These are phyloP conservation scores for Phialocephala sp. DNA, from an alignment of 2,329 filamentous ascomycete species.

Conservation along the genomic window DNA sequence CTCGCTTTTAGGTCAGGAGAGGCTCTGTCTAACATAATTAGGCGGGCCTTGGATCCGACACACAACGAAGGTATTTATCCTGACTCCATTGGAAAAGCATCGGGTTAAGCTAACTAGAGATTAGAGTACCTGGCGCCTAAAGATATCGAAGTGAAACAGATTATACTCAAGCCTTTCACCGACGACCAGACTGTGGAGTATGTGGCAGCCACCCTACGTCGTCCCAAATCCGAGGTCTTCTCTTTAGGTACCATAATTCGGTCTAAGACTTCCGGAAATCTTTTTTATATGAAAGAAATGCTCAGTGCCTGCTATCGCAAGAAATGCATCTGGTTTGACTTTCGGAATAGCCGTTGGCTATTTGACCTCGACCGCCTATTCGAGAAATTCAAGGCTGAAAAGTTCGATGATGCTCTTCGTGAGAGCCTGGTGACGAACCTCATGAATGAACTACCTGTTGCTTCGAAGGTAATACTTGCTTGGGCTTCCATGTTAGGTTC, in stretches of 20 bases:
- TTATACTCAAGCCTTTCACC: conserved; percentile 73
- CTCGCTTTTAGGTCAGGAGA: conserved; percentile 59
- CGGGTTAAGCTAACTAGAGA: background rate
- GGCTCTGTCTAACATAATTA: conserved; percentile 52
- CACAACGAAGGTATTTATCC: background rate
- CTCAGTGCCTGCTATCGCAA: conserved; percentile 84
- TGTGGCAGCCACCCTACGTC: conserved; percentile 81
- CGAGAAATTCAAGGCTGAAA: conserved; percentile 78
- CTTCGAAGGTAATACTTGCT: conserved; percentile 77
- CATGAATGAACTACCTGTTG: conserved; percentile 74
- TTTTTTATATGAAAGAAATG: conserved; percentile 91
- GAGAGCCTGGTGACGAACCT: conserved; percentile 81
- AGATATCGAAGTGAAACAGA: conserved; percentile 65
- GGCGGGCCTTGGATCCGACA: background rate
- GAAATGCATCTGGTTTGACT: conserved; percentile 89
- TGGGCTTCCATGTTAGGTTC: conserved; percentile 86
- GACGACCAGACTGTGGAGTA: conserved; percentile 84
- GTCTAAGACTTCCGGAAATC: conserved; percentile 75
- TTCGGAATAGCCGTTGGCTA: conserved; percentile 78
- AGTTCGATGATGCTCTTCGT: conserved; percentile 79
- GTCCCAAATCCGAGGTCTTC: conserved; percentile 71
- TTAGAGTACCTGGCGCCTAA: conserved; percentile 36
- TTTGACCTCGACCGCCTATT: conserved; percentile 72
- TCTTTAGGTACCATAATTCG: conserved; percentile 83
- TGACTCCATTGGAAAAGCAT: no score